Conservation (phyloP, 495 filamentous ascomycete species). For the Aspergillus funiculosus region DNA sequence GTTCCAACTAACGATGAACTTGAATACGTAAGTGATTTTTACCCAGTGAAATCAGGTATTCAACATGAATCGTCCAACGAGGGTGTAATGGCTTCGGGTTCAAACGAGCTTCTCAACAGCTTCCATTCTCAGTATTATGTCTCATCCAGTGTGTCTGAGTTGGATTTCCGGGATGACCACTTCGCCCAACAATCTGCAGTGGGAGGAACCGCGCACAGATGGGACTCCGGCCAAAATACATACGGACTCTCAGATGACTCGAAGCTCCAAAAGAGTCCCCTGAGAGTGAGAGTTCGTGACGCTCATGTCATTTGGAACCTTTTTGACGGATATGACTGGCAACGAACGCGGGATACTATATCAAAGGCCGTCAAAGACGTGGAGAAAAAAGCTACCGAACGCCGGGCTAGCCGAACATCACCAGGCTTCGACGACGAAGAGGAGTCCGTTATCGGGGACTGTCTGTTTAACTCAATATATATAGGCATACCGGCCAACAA, state of each 20-base stretch:
- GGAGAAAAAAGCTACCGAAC: slow-evolving; percentile 72
- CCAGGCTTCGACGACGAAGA: slow-evolving; percentile 61
- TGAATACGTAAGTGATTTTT: slow-evolving; percentile 61
- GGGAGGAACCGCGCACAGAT: slow-evolving; percentile 65
- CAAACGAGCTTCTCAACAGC: slow-evolving; percentile 57
- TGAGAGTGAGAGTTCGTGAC: slow-evolving; percentile 73
- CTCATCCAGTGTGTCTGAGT: slow-evolving; percentile 41
- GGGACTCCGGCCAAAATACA: slow-evolving; percentile 68
- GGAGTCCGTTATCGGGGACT: slow-evolving; percentile 85
- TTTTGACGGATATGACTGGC: slow-evolving; percentile 98
- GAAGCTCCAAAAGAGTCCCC: slow-evolving; percentile 61
- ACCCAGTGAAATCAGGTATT: slow-evolving; percentile 35
- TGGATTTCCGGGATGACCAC: slow-evolving; percentile 75
- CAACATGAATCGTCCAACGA: slow-evolving; percentile 40
- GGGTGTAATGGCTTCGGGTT: slow-evolving; percentile 24
- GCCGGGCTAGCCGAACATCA: slow-evolving; percentile 46
- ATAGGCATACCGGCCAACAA: slow-evolving; percentile 84
- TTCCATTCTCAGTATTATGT: slow-evolving; percentile 55
- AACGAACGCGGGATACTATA: slow-evolving; percentile 76
- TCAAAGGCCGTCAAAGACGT: slow-evolving; percentile 80
- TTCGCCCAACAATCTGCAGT: slow-evolving; percentile 59
- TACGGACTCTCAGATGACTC: slow-evolving; percentile 61
- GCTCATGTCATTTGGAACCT: slow-evolving; percentile 96
- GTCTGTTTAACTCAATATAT: slow-evolving; percentile 98
- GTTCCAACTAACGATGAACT: slow-evolving; percentile 47